Evolutionary conservation across 1,139 yeast species (phyloP), one percentile per base, ranked within the genome.

Genomic region (Suhomyces panamericanus): DNA sequence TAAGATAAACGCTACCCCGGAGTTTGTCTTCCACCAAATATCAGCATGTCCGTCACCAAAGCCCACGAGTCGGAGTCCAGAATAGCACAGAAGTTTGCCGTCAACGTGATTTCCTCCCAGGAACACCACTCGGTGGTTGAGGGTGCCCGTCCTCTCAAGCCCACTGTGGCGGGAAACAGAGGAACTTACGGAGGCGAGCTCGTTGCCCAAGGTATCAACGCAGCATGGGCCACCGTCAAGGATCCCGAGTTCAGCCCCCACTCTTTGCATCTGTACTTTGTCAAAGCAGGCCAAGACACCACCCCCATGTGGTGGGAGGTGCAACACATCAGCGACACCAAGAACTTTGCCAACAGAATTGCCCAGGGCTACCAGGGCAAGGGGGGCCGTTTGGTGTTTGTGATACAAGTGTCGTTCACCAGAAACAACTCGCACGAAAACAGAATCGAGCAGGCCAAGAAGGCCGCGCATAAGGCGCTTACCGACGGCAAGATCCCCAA

Each of bases 111-210:
- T 22, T 31, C 44, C 15, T 50, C 45, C 15, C 37, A 44, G 12
- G 42, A 29, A 4, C 47, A 44, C 8, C 48, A 44, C 16, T 39
- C 51, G 8, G 51, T 51, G 1, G 64, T 51, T 30, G 54, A 56
- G 17, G 75, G 76, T 1, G 63, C 62, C 32, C 63, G 68, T 50
- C 77, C 76, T 2, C 60, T 73, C 42, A 69, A 70, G 50, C 64
- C 70, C 10, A 62, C 59, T 43, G 46, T 49, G 14, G 59, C 54
- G 10, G 70, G 60, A 1, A 64, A 62, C 5, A 56, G 75, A 47
- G 77, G 76, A 1, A 63, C 70, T 2, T 73, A 64, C 51, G 78
- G 78, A 3, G 78, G 77, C 3, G 78, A 73, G 42, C 56, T 70
- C 29, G 53, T 70, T 4, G 48, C 63, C 16, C 77, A 70, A 50